Evolutionary conservation across 805 yeast species (phyloP).

Genomic region (Wickerhamiella sergipiensis): DNA sequence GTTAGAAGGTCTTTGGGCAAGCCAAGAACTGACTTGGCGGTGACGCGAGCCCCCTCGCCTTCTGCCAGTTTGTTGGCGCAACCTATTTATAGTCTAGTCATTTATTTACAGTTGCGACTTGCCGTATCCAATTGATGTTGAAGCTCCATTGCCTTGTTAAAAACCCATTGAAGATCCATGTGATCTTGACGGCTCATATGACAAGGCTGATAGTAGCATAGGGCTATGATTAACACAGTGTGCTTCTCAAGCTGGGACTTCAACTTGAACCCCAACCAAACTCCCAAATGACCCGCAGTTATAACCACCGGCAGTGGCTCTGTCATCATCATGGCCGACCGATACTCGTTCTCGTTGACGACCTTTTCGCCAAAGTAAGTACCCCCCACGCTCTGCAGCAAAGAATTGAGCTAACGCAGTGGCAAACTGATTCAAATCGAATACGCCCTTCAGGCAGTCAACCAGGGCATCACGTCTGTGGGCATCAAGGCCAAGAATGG

Average conservation of each 20-base stretch:
- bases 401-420: slow-evolving; percentile 29
- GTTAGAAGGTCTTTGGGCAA: background rate
- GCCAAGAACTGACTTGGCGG: background rate
- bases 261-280: too few relatives aligned
- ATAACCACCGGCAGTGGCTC: background rate
- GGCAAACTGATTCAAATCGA: slow-evolving; percentile 97
- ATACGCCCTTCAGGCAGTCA: slow-evolving; percentile 93
- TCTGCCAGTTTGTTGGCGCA: too few relatives aligned
- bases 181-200: too few relatives aligned
- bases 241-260: background rate
- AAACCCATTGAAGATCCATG: too few relatives aligned
- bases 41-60: too few relatives aligned
- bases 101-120: too few relatives aligned
- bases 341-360: slow-evolving; percentile 93
- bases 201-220: too few relatives aligned
- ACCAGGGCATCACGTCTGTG: slow-evolving; percentile 92
- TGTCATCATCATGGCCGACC: slow-evolving; percentile 63
- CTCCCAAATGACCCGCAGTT: too few relatives aligned
- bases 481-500: slow-evolving; percentile 95
- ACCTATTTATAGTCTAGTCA: too few relatives aligned
- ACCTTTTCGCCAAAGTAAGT: slow-evolving; percentile 91
- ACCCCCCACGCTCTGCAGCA: background rate
- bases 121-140: too few relatives aligned
- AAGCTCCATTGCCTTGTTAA: too few relatives aligned
- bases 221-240: background rate